Conservation (phyloP, 768 basidiomycete species). For the Leucocoprinus leucothites region DNA sequence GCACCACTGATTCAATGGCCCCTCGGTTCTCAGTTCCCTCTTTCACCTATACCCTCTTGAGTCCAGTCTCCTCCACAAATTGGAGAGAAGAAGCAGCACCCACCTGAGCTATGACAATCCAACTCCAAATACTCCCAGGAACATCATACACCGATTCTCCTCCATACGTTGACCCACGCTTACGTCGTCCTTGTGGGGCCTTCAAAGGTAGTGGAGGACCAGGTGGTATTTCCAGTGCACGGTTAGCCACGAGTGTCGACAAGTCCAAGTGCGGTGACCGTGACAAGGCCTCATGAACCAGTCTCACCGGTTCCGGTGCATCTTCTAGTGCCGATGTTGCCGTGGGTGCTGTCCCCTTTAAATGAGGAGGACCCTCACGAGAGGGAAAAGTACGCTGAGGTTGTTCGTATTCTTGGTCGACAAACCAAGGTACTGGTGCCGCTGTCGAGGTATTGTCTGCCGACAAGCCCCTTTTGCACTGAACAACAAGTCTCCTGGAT, state of each 20-base stretch:
- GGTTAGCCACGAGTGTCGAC: constrained; percentile 49
- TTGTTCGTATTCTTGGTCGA: constrained; percentile 40
- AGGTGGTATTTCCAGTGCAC: constrained; percentile 44
- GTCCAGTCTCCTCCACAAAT: background rate
- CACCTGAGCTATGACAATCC: constrained; percentile 75
- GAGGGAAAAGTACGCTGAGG: constrained; percentile 12
- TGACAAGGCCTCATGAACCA: constrained; percentile 54
- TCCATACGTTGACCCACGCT: constrained; percentile 62
- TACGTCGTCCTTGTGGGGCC: constrained; percentile 58
- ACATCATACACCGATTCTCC: constrained; percentile 55
- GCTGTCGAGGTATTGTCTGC: background rate
- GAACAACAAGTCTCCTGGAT: background rate
- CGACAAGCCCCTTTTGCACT: background rate
- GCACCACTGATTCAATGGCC: constrained; percentile 70
- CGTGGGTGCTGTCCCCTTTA: constrained; percentile 26
- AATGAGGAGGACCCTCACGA: constrained; percentile 23
- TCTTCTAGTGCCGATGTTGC: constrained; percentile 54
- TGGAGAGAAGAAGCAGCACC: constrained; percentile 3
- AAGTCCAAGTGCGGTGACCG: constrained; percentile 70
- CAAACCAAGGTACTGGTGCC: constrained; percentile 60
- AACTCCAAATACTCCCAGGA: constrained; percentile 66
- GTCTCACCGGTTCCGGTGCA: constrained; percentile 48
- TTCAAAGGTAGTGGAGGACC: constrained; percentile 61
- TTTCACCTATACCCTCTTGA: constrained; percentile 54
- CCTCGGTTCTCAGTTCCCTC: constrained; percentile 82